A percentile compares a stretch with the other conserved stretches of the same genome.
Conservation (phyloP, 768 basidiomycete species). For the Clitopilus hobsonii region DNA sequence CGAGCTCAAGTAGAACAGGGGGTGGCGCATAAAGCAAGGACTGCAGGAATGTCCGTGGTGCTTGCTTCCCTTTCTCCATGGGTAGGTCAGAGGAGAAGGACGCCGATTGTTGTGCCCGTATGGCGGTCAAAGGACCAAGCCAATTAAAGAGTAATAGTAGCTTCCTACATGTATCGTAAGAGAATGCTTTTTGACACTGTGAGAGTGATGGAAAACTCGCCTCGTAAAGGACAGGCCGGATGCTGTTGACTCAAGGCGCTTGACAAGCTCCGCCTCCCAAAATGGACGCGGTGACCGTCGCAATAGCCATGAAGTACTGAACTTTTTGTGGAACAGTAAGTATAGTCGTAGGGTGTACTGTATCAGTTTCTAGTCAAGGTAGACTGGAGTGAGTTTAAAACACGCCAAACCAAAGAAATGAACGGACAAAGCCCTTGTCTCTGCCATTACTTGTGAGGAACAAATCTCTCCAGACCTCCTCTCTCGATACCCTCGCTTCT, state of each 20-base stretch:
- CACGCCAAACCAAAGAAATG: not conserved
- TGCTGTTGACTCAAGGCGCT: slow-evolving; percentile 56
- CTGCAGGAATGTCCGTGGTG: slow-evolving; percentile 62
- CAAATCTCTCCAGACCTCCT: slow-evolving; percentile 80
- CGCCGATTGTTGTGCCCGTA: slow-evolving; percentile 65
- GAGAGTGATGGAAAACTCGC: slow-evolving; percentile 26
- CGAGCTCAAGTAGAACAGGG: slow-evolving; percentile 74
- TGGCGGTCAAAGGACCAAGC: slow-evolving; percentile 68
- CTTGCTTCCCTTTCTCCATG: slow-evolving; percentile 28
- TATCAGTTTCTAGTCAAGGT: slow-evolving; percentile 74
- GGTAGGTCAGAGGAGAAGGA: slow-evolving; percentile 51
- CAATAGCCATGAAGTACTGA: slow-evolving; percentile 42
- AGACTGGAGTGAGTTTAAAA: not conserved
- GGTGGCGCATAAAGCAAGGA: slow-evolving; percentile 77
- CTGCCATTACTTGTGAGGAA: slow-evolving; percentile 73
- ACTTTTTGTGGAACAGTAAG: slow-evolving; percentile 60
- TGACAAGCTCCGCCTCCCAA: slow-evolving; percentile 56
- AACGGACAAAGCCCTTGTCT: slow-evolving; percentile 80
- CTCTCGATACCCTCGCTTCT: slow-evolving; percentile 44
- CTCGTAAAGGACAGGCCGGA: slow-evolving; percentile 73
- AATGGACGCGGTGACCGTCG: slow-evolving; percentile 37
- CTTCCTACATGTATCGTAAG: slow-evolving; percentile 62
- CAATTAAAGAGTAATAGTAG: slow-evolving; percentile 81
- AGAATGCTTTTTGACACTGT: slow-evolving; percentile 38
- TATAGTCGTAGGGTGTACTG: slow-evolving; percentile 80